A percentile compares a stretch with the other conserved stretches of the same genome.
Evolutionary conservation across 192 early-diverging fungal genomes (phyloP).

Genomic region (Geranomyces michiganensis): DNA sequence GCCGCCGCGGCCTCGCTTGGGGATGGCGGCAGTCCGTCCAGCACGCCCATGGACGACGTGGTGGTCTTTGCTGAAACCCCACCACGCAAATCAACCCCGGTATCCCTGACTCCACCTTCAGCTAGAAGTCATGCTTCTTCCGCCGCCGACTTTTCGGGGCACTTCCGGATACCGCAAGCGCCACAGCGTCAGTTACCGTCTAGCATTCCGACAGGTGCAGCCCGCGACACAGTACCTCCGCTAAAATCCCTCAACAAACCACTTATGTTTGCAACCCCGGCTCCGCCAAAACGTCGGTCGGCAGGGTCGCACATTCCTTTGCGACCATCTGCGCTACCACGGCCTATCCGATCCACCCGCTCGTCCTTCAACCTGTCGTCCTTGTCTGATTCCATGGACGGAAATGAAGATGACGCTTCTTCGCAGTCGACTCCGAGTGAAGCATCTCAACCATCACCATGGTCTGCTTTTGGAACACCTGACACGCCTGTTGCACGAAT

Average conservation of each 20-base stretch:
- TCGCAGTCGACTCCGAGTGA: not conserved
- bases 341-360: conserved; percentile 5
- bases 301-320: not conserved
- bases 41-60: conserved; percentile 17
- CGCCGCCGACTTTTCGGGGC: not conserved
- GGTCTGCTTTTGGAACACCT: not conserved
- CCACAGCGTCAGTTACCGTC: conserved; percentile 7
- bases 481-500: conserved; percentile 3
- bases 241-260: not conserved
- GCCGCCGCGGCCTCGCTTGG: not conserved
- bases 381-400: conserved; percentile 19
- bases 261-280: conserved; percentile 7
- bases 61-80: conserved; percentile 1
- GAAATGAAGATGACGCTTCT: not conserved
- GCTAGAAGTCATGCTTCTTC: not conserved
- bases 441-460: not conserved
- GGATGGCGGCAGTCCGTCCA: conserved; percentile 9
- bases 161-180: conserved; percentile 1
- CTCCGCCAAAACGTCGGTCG: conserved; percentile 3
- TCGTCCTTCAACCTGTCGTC: conserved; percentile 18
- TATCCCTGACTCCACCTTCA: not conserved
- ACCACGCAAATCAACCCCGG: not conserved
- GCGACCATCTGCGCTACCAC: conserved; percentile 26
- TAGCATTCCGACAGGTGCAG: not conserved
- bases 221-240: not conserved